Conservation (phyloP, 768 basidiomycete species). For the Grammothele lineata region DNA sequence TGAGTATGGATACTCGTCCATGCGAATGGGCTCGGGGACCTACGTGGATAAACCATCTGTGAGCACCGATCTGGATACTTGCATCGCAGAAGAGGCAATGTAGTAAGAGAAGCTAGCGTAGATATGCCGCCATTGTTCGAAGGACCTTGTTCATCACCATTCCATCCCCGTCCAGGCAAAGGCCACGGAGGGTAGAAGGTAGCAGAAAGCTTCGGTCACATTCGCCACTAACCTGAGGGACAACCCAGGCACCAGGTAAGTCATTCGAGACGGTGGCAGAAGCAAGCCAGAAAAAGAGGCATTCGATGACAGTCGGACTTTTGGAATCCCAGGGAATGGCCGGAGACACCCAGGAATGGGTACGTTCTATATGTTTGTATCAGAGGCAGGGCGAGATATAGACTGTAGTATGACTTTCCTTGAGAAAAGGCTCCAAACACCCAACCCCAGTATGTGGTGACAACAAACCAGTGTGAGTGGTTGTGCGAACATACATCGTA, state of each 20-base stretch:
- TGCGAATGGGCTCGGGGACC: conserved; percentile 38
- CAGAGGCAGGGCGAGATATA: too few species aligned
- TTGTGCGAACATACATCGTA: conserved; percentile 37
- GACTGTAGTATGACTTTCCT: conserved; percentile 22
- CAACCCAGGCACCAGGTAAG: conserved; percentile 8
- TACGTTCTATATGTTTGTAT: conserved; percentile 16
- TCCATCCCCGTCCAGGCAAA: too few species aligned
- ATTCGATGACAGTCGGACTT: conserved; percentile 22
- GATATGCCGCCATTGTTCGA: too few species aligned
- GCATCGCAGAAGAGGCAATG: neutral
- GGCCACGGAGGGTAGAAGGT: conserved; percentile 12
- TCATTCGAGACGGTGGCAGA: conserved; percentile 13
- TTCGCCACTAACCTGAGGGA: conserved; percentile 24
- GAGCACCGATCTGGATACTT: conserved; percentile 8
- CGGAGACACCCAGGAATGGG: conserved; percentile 15
- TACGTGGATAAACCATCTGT: conserved; percentile 25
- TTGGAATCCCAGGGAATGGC: conserved; percentile 9
- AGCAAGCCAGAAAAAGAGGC: conserved; percentile 24
- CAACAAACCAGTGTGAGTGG: conserved; percentile 34
- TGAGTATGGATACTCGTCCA: neutral
- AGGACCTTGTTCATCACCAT: too few species aligned
- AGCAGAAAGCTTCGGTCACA: neutral
- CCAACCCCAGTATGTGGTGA: conserved; percentile 42
- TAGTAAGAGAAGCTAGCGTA: too few species aligned
- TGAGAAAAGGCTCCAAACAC: conserved; percentile 39